Base-by-base conservation (phyloP, 495 filamentous ascomycete species). In the Thozetella sp. region DNA sequence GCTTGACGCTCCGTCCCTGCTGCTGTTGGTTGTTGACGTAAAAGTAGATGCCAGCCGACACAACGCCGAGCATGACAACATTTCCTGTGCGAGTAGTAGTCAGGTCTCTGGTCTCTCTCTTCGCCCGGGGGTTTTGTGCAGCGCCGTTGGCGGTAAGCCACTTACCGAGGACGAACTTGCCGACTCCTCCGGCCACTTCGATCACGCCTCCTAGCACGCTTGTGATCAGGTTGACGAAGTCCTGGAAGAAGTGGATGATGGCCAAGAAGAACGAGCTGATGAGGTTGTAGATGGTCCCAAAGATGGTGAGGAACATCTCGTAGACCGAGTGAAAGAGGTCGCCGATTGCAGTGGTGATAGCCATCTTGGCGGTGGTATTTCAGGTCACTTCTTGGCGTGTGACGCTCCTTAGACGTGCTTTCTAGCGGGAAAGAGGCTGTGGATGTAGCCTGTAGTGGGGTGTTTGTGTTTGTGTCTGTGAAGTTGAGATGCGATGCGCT, bases 151-250 rank as follows among this genome's bases (percentile, higher is more conserved):
- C n/a, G n/a, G n/a, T n/a, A n/a, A n/a, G n/a, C n/a, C 17, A 22
- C 70, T 10, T 57, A 75, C 72, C 69, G 25, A 65, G 53, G 25
- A 75, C 56, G 54, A 75, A 72, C 59, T 63, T 68, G 22, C 70
- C 70, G 12, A 75, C 54, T 0, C 72, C 72, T 9, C 70, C 67
- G 2, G 62, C 62, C 0, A 73, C 53, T 22, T 75, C 69, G 15
- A 73, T 51, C 26, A 75, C 60, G 20, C 72, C 72, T 34, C 56
- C 27, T 46, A 67, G 61, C 27, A 73, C 19, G 13, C 70, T 68
- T 10, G 51, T 63, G 26, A 67, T 17, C 10, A 75, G 60, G 60
- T 56, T 50, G 25, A 72, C 59, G 54, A 72, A 56, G 63, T 66
- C 63, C 46, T 63, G 54, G 25, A 75, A 63, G 20, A 75, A 52